Conservation (phyloP, 2,329 filamentous ascomycete species). For the Fusarium sp. region DNA sequence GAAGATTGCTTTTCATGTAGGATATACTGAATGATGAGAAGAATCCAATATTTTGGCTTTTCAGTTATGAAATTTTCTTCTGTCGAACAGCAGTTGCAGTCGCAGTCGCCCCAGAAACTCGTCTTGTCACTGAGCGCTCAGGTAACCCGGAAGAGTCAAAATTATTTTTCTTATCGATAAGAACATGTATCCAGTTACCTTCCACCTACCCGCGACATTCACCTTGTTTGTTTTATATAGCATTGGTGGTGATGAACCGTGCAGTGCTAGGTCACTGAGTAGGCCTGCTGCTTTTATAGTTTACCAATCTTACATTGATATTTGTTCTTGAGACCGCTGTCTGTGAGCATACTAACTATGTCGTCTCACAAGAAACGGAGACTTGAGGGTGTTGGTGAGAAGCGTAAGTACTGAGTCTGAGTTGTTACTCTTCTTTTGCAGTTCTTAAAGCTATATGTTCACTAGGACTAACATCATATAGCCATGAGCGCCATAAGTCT, state of each 20-base stretch:
- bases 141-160: neutral
- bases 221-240: neutral
- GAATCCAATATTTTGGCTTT: too few relatives aligned
- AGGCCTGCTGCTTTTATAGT: neutral
- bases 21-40: neutral
- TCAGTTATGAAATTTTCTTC: neutral
- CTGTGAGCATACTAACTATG: conserved; percentile 27
- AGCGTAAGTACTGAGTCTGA: conserved; percentile 44
- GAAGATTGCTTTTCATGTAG: neutral
- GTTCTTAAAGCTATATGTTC: too few relatives aligned
- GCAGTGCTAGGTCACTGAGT: neutral
- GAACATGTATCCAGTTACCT: conserved; percentile 1
- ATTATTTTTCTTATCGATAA: conserved; percentile 39
- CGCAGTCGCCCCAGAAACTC: neutral
- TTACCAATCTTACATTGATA: neutral
- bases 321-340: neutral
- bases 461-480: neutral
- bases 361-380: conserved; percentile 54
- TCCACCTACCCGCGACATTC: conserved; percentile 4
- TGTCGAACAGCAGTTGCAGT: neutral
- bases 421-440: neutral
- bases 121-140: neutral
- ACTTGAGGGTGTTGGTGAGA: conserved; percentile 48
- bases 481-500: conserved; percentile 55
- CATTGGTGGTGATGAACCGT: neutral